Percentiles rank a stretch among this genome's conserved stretches.
phyloP scores from a whole-genome alignment of 1,284 basidiomycete genomes.

The Ceratobasidium sp. region DNA sequence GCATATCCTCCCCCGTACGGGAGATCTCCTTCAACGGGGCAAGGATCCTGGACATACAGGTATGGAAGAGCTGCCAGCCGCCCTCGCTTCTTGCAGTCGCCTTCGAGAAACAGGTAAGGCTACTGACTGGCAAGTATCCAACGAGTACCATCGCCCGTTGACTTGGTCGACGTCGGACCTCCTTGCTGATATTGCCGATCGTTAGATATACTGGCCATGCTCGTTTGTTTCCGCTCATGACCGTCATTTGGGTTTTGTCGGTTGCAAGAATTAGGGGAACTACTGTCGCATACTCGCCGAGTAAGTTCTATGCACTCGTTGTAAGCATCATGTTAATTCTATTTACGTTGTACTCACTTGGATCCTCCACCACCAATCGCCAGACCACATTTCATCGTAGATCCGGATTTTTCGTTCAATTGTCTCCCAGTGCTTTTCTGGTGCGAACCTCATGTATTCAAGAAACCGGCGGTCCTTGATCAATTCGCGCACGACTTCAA shows the following conservation, averaged over 20 bases:
- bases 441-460: not conserved
- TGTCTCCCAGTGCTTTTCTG: not conserved
- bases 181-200: slow-evolving; percentile 47
- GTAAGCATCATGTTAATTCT: no score
- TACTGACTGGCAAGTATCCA: slow-evolving; percentile 43
- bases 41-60: slow-evolving; percentile 26
- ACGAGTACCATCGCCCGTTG: slow-evolving; percentile 38
- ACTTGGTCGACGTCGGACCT: not conserved
- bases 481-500: not conserved
- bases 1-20: slow-evolving; percentile 48
- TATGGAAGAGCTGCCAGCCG: slow-evolving; percentile 11
- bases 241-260: slow-evolving; percentile 44
- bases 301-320: no score
- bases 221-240: slow-evolving; percentile 33
- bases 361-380: slow-evolving; percentile 14
- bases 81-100: not conserved
- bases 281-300: slow-evolving; percentile 5
- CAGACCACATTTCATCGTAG: slow-evolving; percentile 19
- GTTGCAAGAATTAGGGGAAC: slow-evolving; percentile 27
- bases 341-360: slow-evolving; percentile 3
- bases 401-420: not conserved
- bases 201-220: slow-evolving; percentile 46
- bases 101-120: not conserved
- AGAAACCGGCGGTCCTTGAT: not conserved
- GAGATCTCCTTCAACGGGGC: slow-evolving; percentile 17